phyloP scores from a whole-genome alignment of 2,329 filamentous ascomycete species.

The Hypoxylon sp. region DNA sequence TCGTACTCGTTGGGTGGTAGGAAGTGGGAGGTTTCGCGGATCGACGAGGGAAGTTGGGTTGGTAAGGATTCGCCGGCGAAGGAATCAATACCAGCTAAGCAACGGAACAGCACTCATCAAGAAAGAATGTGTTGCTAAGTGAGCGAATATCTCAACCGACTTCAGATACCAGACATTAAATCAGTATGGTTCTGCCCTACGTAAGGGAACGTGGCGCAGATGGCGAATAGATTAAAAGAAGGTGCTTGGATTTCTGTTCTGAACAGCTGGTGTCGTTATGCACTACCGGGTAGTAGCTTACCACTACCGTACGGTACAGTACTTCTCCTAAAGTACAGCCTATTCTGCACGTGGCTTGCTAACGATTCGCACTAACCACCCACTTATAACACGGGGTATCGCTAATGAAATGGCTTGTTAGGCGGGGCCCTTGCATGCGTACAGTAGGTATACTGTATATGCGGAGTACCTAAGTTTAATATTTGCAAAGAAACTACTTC shows the following conservation, averaged over 20 bases:
- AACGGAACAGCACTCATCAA: constrained; percentile 29
- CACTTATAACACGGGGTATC: neutral
- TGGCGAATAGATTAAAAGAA: constrained; percentile 5
- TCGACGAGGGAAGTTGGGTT: constrained; percentile 25
- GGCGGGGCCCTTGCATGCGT: neutral
- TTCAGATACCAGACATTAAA: constrained; percentile 8
- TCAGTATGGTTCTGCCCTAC: constrained; percentile 12
- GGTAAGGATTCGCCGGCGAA: constrained; percentile 29
- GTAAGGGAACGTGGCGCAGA: constrained; percentile 21
- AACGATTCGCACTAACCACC: neutral
- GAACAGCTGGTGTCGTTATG: constrained; percentile 2
- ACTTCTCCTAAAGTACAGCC: neutral
- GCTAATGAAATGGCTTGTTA: neutral
- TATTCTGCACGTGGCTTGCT: neutral
- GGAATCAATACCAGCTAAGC: constrained; percentile 30
- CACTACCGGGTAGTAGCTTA: neutral
- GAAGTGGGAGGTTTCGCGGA: constrained; percentile 10
- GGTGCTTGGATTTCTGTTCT: constrained; percentile 19
- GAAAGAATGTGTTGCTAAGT: constrained; percentile 15
- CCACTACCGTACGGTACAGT: neutral
- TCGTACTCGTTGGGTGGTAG: constrained; percentile 4
- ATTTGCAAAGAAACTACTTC: no score
- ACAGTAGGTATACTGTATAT: neutral
- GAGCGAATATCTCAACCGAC: constrained; percentile 2
- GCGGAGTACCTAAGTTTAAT: neutral